Evolutionary conservation across 352 stramenopile species (phyloP), one percentile per base, ranked within the genome.

Genomic region (Sclerospora graminicola): DNA sequence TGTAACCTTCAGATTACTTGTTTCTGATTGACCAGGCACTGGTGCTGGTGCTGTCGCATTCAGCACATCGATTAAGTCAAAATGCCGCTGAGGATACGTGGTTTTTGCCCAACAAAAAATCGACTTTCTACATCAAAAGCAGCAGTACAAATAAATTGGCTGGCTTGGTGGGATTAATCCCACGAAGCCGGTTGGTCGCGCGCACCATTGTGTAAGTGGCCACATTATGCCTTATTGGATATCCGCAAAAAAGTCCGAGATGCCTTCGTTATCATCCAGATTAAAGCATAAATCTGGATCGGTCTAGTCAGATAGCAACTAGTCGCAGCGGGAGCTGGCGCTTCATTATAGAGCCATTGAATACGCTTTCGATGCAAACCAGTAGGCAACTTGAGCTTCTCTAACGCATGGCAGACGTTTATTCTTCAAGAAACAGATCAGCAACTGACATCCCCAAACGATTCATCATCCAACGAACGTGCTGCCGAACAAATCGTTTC

Each of bases 211-310:
- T 39, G 30, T 19, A 45, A 35, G 33, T 34, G 29, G 33, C 27
- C 35, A 37, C 32, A 15, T 32, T 20, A 21, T 38, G 16, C 13
- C 14, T 60, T 78, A 89, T 13, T 73, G 62, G 45, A 77, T 84
- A 34, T 88, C 73, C 16, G 78, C 56, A 51, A 93, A 93, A 45
- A 93, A 93, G 46, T 93, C 81, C 29, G 78, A 90, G 28, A 90
- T 89, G 31, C 81, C 79, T 69, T 90, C 81, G 37, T 54, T 87
- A 37, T 90, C 78, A 43, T 90, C 79, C 26, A 93, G 56, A 45
- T 90, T 93, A 57, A 93, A 93, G 57, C 74, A 87, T 40, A 93
- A 93, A 58, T 93, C 81, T 26, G 81, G 81, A 61, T 93, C 81
- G 37, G 79, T 75, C 75, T 89, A 48, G 24, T 44, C 32, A 92